Evolutionary conservation across 2,329 filamentous ascomycete species (phyloP).

Genomic region (Leptographium lundbergii): DNA sequence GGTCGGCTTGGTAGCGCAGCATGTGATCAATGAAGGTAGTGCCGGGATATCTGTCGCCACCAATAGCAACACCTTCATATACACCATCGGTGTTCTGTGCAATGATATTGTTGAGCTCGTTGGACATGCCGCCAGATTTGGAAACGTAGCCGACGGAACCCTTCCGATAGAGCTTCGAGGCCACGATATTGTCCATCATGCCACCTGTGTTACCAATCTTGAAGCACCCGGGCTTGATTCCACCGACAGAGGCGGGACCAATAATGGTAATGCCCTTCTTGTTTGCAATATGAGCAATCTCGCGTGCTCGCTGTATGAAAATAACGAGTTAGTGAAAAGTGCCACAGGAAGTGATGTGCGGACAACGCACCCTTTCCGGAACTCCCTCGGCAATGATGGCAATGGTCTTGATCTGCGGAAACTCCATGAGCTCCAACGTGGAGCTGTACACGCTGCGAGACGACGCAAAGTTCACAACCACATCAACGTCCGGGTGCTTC

Average conservation of each 20-base stretch:
- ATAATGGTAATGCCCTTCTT: constrained; percentile 99
- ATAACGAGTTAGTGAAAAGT: constrained; percentile 14
- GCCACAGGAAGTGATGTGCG: background rate
- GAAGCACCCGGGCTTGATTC: constrained; percentile 98
- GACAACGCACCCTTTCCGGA: constrained; percentile 70
- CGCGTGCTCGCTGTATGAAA: constrained; percentile 60
- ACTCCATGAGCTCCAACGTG: constrained; percentile 97
- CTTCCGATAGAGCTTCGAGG: constrained; percentile 99
- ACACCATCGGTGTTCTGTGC: constrained; percentile 94
- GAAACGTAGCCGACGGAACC: constrained; percentile 98
- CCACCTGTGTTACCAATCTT: constrained; percentile 99
- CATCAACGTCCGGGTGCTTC: constrained; percentile 96
- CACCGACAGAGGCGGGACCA: constrained; percentile 93
- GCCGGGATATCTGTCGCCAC: constrained; percentile 96
- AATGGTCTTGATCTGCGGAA: constrained; percentile 94
- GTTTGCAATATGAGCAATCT: constrained; percentile 91
- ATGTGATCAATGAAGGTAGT: constrained; percentile 99
- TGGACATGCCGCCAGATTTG: constrained; percentile 99
- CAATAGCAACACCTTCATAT: constrained; percentile 97
- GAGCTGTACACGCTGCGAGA: constrained; percentile 97
- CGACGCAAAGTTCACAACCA: constrained; percentile 98
- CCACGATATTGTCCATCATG: constrained; percentile 99
- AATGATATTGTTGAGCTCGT: constrained; percentile 99
- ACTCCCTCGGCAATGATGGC: constrained; percentile 99
- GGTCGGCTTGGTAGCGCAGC: constrained; percentile 90